Evolutionary conservation across 2,329 filamentous ascomycete species (phyloP).

Genomic region (Harringtonia aguacate): DNA sequence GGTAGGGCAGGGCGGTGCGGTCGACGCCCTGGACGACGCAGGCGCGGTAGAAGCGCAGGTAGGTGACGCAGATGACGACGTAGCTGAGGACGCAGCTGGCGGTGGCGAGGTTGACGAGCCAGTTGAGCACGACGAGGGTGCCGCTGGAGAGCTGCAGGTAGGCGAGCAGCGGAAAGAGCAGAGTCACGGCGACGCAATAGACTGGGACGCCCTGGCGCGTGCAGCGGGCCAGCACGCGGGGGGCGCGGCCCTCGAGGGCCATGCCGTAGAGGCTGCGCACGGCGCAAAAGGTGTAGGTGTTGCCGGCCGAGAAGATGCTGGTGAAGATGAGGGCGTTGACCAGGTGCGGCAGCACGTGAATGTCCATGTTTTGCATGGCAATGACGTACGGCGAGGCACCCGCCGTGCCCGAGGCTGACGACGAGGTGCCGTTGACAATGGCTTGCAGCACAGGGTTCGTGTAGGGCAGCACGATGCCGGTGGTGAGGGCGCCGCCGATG

Average conservation of each 20-base stretch:
- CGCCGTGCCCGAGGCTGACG: conserved; percentile 17
- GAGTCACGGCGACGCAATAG: conserved; percentile 40
- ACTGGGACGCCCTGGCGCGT: conserved; percentile 44
- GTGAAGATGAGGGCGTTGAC: conserved; percentile 69
- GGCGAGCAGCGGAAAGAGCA: conserved; percentile 36
- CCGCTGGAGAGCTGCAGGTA: conserved; percentile 29
- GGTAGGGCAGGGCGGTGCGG: conserved; percentile 45
- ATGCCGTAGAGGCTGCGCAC: conserved; percentile 49
- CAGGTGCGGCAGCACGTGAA: conserved; percentile 56
- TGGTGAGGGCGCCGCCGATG: conserved; percentile 18
- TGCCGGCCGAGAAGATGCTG: conserved; percentile 58
- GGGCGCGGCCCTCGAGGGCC: conserved; percentile 47
- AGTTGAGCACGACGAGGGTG: conserved; percentile 16
- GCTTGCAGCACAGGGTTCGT: too few relatives aligned
- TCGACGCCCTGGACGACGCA: conserved; percentile 53
- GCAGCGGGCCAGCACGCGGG: conserved; percentile 42
- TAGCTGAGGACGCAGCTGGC: conserved; percentile 54
- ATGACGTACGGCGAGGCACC: conserved; percentile 57
- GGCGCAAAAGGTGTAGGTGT: conserved; percentile 50
- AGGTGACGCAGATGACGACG: conserved; percentile 25
- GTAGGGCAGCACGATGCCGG: conserved; percentile 19
- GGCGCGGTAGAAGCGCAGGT: conserved; percentile 58
- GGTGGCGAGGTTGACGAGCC: conserved; percentile 44
- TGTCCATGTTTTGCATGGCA: conserved; percentile 56
- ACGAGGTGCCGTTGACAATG: conserved; percentile 16